Evolutionary conservation across 805 yeast genomes (phyloP).

Genomic region (Metschnikowia baotianmanensis): DNA sequence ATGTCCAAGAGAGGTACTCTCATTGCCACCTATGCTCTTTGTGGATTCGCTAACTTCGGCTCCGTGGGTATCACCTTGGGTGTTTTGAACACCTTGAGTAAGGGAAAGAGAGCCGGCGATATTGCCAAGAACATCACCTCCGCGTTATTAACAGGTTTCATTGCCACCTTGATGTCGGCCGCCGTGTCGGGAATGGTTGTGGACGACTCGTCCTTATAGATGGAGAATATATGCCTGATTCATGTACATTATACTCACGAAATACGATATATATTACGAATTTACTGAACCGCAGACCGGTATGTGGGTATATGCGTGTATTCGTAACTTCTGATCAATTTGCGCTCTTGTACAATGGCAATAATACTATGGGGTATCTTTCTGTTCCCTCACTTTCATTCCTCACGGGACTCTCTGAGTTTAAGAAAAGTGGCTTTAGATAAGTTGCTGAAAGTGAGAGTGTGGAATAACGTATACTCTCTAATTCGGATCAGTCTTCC

Average conservation of each 20-base stretch:
- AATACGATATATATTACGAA: too few relatives aligned
- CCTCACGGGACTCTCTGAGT: neutral
- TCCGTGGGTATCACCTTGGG: slow-evolving; percentile 61
- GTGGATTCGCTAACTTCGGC: slow-evolving; percentile 64
- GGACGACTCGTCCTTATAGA: slow-evolving; percentile 24
- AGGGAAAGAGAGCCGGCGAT: slow-evolving; percentile 45
- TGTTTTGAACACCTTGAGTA: slow-evolving; percentile 56
- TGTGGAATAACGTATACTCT: too few relatives aligned
- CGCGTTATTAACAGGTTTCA: slow-evolving; percentile 51
- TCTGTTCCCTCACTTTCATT: neutral
- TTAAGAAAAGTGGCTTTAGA: neutral
- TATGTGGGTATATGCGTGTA: too few relatives aligned
- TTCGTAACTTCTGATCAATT: too few relatives aligned
- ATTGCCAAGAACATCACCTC: slow-evolving; percentile 46
- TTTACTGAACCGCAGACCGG: too few relatives aligned
- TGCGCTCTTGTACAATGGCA: too few relatives aligned
- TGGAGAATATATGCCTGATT: too few relatives aligned
- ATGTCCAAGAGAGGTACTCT: slow-evolving; percentile 51
- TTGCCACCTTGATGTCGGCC: slow-evolving; percentile 55
- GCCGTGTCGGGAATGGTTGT: slow-evolving; percentile 64
- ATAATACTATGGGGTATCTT: neutral
- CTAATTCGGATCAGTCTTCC: too few relatives aligned
- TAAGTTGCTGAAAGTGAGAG: too few relatives aligned
- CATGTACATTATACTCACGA: too few relatives aligned
- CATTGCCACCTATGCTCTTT: slow-evolving; percentile 58